phyloP scores from a whole-genome alignment of 2,329 filamentous ascomycete genomes.

The Alternaria dauci region DNA sequence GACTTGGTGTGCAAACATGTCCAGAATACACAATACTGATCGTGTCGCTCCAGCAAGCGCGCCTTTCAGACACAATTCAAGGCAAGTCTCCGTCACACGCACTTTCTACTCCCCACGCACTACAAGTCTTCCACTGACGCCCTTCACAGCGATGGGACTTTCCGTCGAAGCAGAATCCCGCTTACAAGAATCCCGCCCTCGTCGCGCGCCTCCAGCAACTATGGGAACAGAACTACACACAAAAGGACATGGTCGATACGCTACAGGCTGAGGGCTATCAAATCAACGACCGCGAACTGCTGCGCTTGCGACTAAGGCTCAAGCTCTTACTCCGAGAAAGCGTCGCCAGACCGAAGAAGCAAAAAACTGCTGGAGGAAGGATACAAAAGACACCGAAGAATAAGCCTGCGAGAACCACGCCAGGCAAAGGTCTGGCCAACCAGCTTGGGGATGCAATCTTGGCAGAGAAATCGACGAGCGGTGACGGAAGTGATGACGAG shows the following conservation, averaged over 20 bases:
- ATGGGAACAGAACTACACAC: constrained; percentile 77
- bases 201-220: constrained; percentile 76
- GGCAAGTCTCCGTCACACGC: constrained; percentile 24
- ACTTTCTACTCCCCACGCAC: not conserved
- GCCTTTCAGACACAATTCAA: constrained; percentile 80
- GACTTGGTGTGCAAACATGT: not conserved
- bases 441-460: constrained; percentile 42
- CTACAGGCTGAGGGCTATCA: constrained; percentile 76
- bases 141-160: constrained; percentile 71
- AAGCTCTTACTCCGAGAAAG: constrained; percentile 68
- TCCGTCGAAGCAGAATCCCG: constrained; percentile 75
- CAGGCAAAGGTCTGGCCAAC: constrained; percentile 33
- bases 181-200: constrained; percentile 73
- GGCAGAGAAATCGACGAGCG: constrained; percentile 29
- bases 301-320: constrained; percentile 73
- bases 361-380: constrained; percentile 35
- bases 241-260: constrained; percentile 76
- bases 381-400: constrained; percentile 26
- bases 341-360: constrained; percentile 62
- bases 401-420: constrained; percentile 21
- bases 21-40: constrained; percentile 16
- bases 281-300: constrained; percentile 75
- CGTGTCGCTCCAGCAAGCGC: constrained; percentile 67
- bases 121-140: constrained; percentile 15
- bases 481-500: constrained; percentile 27